Base-by-base conservation (phyloP, 306 rosid genomes). In the Mucuna pruriens region DNA sequence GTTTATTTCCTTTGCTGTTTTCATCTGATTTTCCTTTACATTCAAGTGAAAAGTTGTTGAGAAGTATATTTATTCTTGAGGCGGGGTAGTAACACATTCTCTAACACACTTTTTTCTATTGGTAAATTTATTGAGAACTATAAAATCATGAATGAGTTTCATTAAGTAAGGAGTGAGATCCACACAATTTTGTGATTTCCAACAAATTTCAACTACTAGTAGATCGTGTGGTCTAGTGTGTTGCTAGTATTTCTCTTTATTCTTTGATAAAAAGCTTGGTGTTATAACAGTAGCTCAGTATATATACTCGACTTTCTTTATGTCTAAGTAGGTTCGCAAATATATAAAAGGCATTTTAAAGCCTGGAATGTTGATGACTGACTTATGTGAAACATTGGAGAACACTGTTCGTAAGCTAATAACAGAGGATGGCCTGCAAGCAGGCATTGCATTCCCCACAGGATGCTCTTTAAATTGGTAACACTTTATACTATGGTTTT, bases 391-490 rank as follows among this genome's bases (percentile, higher is more conserved):
- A 85, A 91, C 96, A 66, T 86, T 95, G 89, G 99, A 95, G 87
- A 88, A 91, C 84, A 89, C 98, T 22, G 97, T 95, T 45, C 90
- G 97, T 33, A 93, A 84, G 89, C 92, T 95, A 67, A 95, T 93
- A 83, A 86, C 98, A 0, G 99, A 93, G 87, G 90, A 93, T 79
- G 98, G 99, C 49, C 82, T 95, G 78, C 94, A 95, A 88, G 98
- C 99, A 10, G 99, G 99, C 88, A 95, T 95, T 85, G 99, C 99
- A 51, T 95, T 95, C 86, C 99, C 99, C 57, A 93, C 98, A 33
- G 99, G 99, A 82, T 95, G 99, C 90, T 95, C 99, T 64, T 82
- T 95, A 82, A 95, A 95, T 86, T 91, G 99, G 99, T 95, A 84
- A 42, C 62, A 34, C 54, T 69, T 70, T 58, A 40, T 48, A 31